Percentiles rank a stretch among this genome's conserved stretches.
phyloP scores from a whole-genome alignment of 441 rosid genomes.

The Aquilaria agallochum region DNA sequence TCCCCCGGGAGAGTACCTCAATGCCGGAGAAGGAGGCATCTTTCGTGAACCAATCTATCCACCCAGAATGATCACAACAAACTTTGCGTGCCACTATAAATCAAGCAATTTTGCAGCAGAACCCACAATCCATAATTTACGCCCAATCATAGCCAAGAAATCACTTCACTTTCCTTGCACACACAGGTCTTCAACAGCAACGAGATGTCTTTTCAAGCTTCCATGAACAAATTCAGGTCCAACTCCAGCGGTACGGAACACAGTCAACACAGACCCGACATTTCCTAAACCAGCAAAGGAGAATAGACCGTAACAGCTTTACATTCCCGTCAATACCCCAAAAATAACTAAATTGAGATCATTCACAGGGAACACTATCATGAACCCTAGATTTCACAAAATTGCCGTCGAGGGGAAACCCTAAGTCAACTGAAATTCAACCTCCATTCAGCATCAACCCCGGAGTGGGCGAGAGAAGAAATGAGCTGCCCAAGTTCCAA shows the following conservation, averaged over 20 bases:
- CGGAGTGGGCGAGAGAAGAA: slow-evolving; percentile 9
- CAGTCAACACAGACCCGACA: slow-evolving; percentile 4
- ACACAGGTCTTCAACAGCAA: neutral
- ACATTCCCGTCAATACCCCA: slow-evolving; percentile 16
- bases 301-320: slow-evolving; percentile 18
- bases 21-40: slow-evolving; percentile 95
- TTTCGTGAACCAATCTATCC: slow-evolving; percentile 22
- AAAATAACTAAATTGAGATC: slow-evolving; percentile 17
- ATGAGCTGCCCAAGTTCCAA: slow-evolving; percentile 15
- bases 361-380: slow-evolving; percentile 5
- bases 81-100: slow-evolving; percentile 13
- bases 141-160: slow-evolving; percentile 15
- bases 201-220: slow-evolving; percentile 7
- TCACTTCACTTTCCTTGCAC: slow-evolving; percentile 19
- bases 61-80: slow-evolving; percentile 20
- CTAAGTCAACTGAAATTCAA: slow-evolving; percentile 23
- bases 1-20: slow-evolving; percentile 75
- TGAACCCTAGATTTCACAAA: slow-evolving; percentile 30
- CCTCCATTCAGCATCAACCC: slow-evolving; percentile 10
- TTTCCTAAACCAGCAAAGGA: neutral
- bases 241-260: slow-evolving; percentile 3
- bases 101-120: slow-evolving; percentile 6
- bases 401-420: slow-evolving; percentile 16
- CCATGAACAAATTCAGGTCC: slow-evolving; percentile 3
- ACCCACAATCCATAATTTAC: slow-evolving; percentile 24